A percentile compares a stretch with the other conserved stretches of the same genome.
These are phyloP conservation scores for Tetracladium maxilliforme DNA, from an alignment of 2,329 filamentous ascomycete genomes.

Conservation along the genomic window DNA sequence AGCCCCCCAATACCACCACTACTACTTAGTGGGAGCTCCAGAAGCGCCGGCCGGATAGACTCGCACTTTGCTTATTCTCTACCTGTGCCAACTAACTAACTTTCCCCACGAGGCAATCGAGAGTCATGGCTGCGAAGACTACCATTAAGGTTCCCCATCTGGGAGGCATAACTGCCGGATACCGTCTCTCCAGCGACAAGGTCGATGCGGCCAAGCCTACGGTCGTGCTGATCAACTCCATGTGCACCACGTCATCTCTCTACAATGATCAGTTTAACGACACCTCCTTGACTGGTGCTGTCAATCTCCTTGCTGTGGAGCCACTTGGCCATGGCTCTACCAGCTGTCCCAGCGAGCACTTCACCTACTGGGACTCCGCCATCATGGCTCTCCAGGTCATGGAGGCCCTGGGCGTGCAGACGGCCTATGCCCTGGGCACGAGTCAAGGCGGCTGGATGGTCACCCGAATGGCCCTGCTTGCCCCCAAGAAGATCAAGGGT, in stretches of 20 bases:
- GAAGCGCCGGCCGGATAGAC: too few relatives aligned
- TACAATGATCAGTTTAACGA: constrained; percentile 27
- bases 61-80: background rate
- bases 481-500: constrained; percentile 32
- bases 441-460: constrained; percentile 37
- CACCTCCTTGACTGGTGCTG: constrained; percentile 19
- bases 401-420: constrained; percentile 28
- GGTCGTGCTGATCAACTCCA: constrained; percentile 33
- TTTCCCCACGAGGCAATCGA: background rate
- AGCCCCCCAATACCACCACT: too few relatives aligned
- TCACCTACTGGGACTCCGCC: constrained; percentile 40
- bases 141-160: constrained; percentile 31
- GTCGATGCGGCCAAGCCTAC: constrained; percentile 36
- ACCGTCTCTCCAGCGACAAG: constrained; percentile 18
- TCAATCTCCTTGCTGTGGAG: constrained; percentile 36
- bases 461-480: constrained; percentile 32
- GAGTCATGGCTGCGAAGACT: constrained; percentile 17
- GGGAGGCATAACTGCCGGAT: constrained; percentile 29
- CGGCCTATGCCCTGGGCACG: constrained; percentile 33
- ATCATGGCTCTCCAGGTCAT: constrained; percentile 39
- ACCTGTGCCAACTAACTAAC: background rate
- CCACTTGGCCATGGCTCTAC: constrained; percentile 36
- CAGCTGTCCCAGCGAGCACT: constrained; percentile 23
- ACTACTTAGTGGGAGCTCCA: too few relatives aligned
- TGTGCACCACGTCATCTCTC: constrained; percentile 31